Percentiles rank a stretch among this genome's conserved stretches.
Conservation (phyloP, 805 yeast species). For the Candida adriatica region DNA sequence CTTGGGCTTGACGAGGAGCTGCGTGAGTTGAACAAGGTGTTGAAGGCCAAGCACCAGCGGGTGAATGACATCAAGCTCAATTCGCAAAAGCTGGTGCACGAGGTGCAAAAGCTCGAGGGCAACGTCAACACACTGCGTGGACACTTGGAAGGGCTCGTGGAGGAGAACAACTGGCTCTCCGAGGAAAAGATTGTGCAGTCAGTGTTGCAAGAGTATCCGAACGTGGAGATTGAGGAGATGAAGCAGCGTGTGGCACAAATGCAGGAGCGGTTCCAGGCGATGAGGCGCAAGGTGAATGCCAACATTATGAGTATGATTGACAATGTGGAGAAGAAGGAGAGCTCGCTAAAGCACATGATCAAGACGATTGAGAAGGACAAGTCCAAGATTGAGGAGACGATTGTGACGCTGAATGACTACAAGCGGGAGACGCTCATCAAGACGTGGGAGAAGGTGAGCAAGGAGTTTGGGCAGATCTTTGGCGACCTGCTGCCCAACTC, state of each 20-base stretch:
- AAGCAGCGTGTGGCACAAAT: constrained; percentile 50
- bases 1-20: constrained; percentile 74
- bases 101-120: constrained; percentile 41
- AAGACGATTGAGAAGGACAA: constrained; percentile 85
- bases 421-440: constrained; percentile 74
- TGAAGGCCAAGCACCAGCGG: constrained; percentile 34
- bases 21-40: constrained; percentile 43
- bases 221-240: constrained; percentile 56
- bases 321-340: constrained; percentile 83
- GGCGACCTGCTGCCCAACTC: constrained; percentile 84
- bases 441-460: constrained; percentile 82
- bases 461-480: constrained; percentile 86
- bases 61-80: constrained; percentile 43
- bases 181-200: constrained; percentile 53
- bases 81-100: constrained; percentile 48
- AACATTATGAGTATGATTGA: constrained; percentile 90
- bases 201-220: constrained; percentile 54
- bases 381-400: constrained; percentile 81
- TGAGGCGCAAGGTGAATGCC: constrained; percentile 77
- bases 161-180: constrained; percentile 64
- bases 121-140: constrained; percentile 30
- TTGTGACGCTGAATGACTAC: constrained; percentile 74
- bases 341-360: constrained; percentile 70
- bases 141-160: constrained; percentile 38
- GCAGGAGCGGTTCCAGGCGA: constrained; percentile 51